phyloP scores from a whole-genome alignment of 2,329 filamentous ascomycete species.

The Xylaria sp. region DNA sequence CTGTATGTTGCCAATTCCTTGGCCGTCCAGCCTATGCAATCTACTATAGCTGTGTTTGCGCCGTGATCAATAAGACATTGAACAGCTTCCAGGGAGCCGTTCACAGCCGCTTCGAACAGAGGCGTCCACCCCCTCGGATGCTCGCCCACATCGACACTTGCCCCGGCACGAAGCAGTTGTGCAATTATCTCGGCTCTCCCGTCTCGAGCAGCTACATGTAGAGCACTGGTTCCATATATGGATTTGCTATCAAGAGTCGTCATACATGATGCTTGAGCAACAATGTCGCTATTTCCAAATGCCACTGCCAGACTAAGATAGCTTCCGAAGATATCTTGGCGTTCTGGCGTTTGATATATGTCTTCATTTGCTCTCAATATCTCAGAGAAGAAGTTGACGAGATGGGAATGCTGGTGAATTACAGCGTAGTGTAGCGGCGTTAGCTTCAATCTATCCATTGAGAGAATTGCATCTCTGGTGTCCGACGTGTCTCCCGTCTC shows the following conservation, averaged over 20 bases:
- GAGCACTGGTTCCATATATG: constrained; percentile 30
- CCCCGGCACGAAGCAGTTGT: background rate
- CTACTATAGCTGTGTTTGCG: constrained; percentile 30
- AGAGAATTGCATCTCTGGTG: background rate
- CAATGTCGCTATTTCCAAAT: background rate
- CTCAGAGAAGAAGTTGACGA: background rate
- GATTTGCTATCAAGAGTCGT: constrained; percentile 17
- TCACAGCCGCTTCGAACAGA: constrained; percentile 40
- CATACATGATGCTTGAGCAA: background rate
- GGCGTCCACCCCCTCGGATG: constrained; percentile 42
- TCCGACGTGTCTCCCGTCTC: background rate
- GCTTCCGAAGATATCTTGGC: background rate
- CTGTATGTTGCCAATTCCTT: constrained; percentile 44
- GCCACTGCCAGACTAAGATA: constrained; percentile 4
- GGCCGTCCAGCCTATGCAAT: constrained; percentile 43
- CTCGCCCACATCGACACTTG: constrained; percentile 32
- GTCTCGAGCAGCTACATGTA: constrained; percentile 36
- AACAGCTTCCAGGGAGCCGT: constrained; percentile 36
- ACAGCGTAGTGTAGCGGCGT: constrained; percentile 19
- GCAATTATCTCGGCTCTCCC: constrained; percentile 26
- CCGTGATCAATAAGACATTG: constrained; percentile 39
- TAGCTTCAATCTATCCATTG: background rate
- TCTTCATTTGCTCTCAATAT: background rate
- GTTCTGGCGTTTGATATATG: background rate
- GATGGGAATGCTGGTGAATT: background rate